Evolutionary conservation across 192 early-diverging fungal species (phyloP).

Genomic region (Coemansia sp.): DNA sequence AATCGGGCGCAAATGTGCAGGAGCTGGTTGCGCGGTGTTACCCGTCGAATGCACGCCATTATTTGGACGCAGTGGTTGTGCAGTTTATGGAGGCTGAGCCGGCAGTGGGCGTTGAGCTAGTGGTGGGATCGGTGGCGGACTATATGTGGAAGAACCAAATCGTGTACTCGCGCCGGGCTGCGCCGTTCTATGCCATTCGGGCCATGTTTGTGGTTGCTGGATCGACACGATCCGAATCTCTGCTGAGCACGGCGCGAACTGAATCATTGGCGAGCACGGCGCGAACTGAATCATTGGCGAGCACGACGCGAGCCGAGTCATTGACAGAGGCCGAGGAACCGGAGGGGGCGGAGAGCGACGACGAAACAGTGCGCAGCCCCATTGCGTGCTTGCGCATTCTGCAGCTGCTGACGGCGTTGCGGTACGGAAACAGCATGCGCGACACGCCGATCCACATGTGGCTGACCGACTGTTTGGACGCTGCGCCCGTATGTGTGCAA

Average conservation of each 20-base stretch:
- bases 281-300: neutral
- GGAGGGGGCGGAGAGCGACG: neutral
- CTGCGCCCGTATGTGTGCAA: constrained; percentile 20
- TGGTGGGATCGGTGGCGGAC: constrained; percentile 44
- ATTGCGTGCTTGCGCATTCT: constrained; percentile 32
- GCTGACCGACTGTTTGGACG: constrained; percentile 41
- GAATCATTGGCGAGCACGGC: neutral
- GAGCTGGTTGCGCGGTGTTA: constrained; percentile 30
- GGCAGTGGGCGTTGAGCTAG: constrained; percentile 38
- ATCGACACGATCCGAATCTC: neutral
- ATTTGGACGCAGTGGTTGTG: constrained; percentile 40
- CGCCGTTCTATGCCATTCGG: constrained; percentile 43
- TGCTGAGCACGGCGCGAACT: neutral
- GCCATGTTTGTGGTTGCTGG: constrained; percentile 30
- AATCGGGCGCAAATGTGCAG: constrained; percentile 30
- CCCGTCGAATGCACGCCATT: constrained; percentile 34
- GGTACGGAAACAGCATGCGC: constrained; percentile 37
- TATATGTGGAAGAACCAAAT: constrained; percentile 39
- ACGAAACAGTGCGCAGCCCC: constrained; percentile 19
- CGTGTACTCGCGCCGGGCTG: constrained; percentile 25
- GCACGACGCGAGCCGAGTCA: neutral
- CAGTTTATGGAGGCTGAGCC: constrained; percentile 47
- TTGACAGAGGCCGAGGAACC: too few species aligned
- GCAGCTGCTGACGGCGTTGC: constrained; percentile 33
- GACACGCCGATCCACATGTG: constrained; percentile 50